phyloP scores from a whole-genome alignment of 1,284 basidiomycete genomes.

The Leucoagaricus sp. region DNA sequence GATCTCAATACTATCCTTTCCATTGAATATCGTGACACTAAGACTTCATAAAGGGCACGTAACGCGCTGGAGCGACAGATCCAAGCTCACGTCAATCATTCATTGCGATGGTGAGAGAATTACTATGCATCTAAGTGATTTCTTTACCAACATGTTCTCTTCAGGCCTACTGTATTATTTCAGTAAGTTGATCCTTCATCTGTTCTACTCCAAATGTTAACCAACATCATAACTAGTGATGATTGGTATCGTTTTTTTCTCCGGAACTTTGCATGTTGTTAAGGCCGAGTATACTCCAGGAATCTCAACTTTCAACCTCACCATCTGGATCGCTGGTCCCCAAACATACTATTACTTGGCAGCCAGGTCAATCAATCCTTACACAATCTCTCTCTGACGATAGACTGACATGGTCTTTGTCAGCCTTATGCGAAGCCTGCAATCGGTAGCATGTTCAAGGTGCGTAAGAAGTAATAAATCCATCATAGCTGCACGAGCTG shows the following conservation, averaged over 20 bases:
- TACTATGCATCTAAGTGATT: neutral
- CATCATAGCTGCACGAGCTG: neutral
- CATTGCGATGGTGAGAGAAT: conserved; percentile 6
- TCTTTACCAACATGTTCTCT: neutral
- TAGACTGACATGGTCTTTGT: neutral
- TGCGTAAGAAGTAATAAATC: neutral
- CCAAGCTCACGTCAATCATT: neutral
- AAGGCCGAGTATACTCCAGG: neutral
- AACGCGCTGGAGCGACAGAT: neutral
- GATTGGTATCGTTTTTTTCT: neutral
- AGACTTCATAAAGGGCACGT: neutral
- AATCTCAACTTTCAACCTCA: neutral
- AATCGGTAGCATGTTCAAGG: conserved; percentile 10
- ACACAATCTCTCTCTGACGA: neutral
- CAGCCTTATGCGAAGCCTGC: conserved; percentile 9
- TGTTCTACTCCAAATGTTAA: neutral
- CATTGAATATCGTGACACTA: neutral
- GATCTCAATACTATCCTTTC: neutral
- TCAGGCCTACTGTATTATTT: conserved; percentile 3
- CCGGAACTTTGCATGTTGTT: neutral
- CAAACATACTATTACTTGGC: neutral
- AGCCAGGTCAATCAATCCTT: neutral
- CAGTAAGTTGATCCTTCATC: neutral
- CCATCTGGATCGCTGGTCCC: conserved; percentile 1
- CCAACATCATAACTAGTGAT: neutral